Percentiles rank a stretch among this genome's conserved stretches.
Conservation (phyloP, 164 flowering plant genomes). For the Magnolia officinalis region DNA sequence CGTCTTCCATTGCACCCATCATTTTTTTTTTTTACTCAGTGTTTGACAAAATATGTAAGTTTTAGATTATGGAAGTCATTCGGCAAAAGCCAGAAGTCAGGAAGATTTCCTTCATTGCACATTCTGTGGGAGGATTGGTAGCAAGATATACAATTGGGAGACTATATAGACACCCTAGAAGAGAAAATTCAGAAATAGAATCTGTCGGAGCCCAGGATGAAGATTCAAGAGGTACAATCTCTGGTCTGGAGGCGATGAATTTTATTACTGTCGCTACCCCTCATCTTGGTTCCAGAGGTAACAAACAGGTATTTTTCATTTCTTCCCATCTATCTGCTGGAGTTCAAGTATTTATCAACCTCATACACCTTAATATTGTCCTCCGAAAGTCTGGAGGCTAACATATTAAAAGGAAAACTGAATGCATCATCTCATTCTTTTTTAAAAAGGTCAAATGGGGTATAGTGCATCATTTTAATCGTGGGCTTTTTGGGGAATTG, state of each 20-base stretch:
- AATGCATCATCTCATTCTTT: not conserved
- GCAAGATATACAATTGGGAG: conserved; percentile 93
- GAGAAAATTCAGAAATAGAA: conserved; percentile 23
- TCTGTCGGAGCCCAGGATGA: conserved; percentile 22
- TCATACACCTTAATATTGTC: not conserved
- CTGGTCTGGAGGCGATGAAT: conserved; percentile 83
- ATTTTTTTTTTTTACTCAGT: not conserved
- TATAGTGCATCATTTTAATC: not conserved
- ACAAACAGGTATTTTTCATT: conserved; percentile 68
- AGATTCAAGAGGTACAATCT: conserved; percentile 56
- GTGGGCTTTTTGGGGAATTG: not conserved
- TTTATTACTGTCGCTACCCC: conserved; percentile 95
- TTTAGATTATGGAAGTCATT: conserved; percentile 68
- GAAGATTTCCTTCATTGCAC: conserved; percentile 86
- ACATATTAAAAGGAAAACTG: not conserved
- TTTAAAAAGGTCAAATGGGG: not conserved
- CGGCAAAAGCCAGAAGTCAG: conserved; percentile 46
- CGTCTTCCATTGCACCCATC: no score
- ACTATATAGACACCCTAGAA: conserved; percentile 52
- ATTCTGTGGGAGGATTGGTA: conserved; percentile 91
- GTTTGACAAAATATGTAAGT: not conserved
- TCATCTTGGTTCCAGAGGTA: conserved; percentile 98
- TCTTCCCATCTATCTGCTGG: not conserved
- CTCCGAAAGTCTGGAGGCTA: not conserved
- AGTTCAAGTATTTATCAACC: not conserved